Percentiles rank a stretch among this genome's conserved stretches.
Conservation (phyloP, 192 early-diverging fungal genomes). For the Jimgerdemannia flammicorona region DNA sequence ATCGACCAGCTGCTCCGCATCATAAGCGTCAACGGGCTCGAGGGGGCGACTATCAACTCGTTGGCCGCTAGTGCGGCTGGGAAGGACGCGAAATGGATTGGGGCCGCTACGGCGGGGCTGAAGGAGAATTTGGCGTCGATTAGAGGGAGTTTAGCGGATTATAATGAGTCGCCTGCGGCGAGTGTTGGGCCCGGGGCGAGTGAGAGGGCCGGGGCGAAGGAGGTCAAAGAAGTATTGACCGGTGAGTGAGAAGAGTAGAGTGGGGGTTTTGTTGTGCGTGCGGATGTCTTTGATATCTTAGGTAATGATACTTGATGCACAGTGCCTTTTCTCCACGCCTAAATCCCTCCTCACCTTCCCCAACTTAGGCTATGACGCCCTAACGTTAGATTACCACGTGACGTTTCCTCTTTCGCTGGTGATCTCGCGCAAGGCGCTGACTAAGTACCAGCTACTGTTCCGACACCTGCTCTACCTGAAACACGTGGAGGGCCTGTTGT, state of each 20-base stretch:
- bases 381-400: conserved; percentile 79
- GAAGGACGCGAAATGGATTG: conserved; percentile 23
- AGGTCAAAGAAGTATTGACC: background rate
- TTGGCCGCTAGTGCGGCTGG: conserved; percentile 4
- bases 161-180: background rate
- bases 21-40: conserved; percentile 62
- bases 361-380: conserved; percentile 66
- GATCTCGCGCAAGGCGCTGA: conserved; percentile 75
- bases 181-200: background rate
- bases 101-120: conserved; percentile 15
- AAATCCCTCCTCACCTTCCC: background rate
- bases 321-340: background rate
- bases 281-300: too few relatives aligned
- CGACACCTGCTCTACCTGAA: conserved; percentile 86
- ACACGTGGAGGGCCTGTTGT: conserved; percentile 82
- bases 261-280: too few relatives aligned
- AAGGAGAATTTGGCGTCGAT: conserved; percentile 12
- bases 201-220: background rate
- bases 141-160: background rate
- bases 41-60: conserved; percentile 9
- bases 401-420: conserved; percentile 90
- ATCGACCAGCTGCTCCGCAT: conserved; percentile 72
- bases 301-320: background rate
- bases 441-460: conserved; percentile 90
- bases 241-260: background rate